Conservation (phyloP, 2,329 filamentous ascomycete genomes). For the Aspergillus sp. region DNA sequence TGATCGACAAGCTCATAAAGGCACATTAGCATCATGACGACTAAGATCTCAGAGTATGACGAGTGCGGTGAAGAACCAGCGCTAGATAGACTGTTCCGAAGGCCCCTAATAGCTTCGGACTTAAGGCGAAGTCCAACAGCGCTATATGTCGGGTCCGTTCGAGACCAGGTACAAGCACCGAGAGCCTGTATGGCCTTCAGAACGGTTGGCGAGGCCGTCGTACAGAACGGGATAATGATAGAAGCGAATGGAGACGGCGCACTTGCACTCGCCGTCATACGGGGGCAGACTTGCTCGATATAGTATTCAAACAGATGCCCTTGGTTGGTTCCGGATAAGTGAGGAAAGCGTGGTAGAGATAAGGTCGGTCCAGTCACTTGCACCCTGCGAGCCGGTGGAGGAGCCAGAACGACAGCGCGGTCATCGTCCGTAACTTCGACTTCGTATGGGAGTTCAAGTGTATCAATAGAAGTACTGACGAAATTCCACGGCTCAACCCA, state of each 20-base stretch:
- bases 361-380: constrained; percentile 17
- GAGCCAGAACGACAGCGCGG: constrained; percentile 19
- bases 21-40: constrained; percentile 54
- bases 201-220: constrained; percentile 43
- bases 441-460: constrained; percentile 32
- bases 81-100: constrained; percentile 39
- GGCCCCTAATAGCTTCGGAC: constrained; percentile 41
- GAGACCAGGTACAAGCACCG: constrained; percentile 44
- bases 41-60: constrained; percentile 41
- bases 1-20: constrained; percentile 52
- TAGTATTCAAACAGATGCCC: constrained; percentile 46
- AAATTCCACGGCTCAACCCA: constrained; percentile 37
- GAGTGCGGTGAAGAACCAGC: constrained; percentile 35
- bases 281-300: constrained; percentile 45
- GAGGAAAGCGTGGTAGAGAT: constrained; percentile 35
- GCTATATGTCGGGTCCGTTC: constrained; percentile 35
- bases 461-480: constrained; percentile 36
- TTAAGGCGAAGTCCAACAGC: constrained; percentile 44
- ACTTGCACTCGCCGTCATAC: constrained; percentile 43
- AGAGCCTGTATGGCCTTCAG: constrained; percentile 46
- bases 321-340: constrained; percentile 34
- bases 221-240: constrained; percentile 44
- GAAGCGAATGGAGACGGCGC: constrained; percentile 45
- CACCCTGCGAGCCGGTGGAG: background rate
- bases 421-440: constrained; percentile 34